Conservation (phyloP, 2,329 filamentous ascomycete genomes). For the Arthrobotrys sinensis region DNA sequence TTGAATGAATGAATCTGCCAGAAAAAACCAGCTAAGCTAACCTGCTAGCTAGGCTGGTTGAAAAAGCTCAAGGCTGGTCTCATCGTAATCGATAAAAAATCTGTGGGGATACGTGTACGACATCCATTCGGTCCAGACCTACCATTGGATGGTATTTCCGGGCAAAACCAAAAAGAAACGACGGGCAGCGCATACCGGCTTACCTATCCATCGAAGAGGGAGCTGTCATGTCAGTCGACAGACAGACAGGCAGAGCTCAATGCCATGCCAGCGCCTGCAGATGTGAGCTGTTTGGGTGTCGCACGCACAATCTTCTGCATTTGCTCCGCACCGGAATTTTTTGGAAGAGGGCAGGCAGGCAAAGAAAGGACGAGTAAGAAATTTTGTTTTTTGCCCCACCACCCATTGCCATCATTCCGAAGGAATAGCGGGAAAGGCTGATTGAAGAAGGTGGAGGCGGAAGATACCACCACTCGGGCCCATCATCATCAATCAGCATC, state of each 20-base stretch:
- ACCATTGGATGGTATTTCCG: conserved; percentile 33
- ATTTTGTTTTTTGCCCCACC: conserved; percentile 20
- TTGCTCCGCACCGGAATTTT: conserved; percentile 28
- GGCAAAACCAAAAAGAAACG: background rate
- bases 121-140: conserved; percentile 51
- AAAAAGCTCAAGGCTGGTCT: background rate
- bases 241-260: background rate
- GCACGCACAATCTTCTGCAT: background rate
- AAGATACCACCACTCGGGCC: conserved; percentile 1
- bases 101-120: conserved; percentile 61
- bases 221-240: background rate
- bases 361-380: background rate
- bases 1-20: no score
- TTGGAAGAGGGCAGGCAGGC: background rate
- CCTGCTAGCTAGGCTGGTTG: no score
- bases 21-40: no score
- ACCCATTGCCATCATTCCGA: conserved; percentile 11
- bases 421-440: background rate
- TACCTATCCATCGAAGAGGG: background rate
- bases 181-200: conserved; percentile 17
- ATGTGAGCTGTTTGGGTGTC: conserved; percentile 25
- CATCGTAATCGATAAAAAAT: conserved; percentile 29
- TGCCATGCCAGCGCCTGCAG: conserved; percentile 20
- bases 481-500: conserved; percentile 13
- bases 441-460: conserved; percentile 24